A percentile compares a stretch with the other conserved stretches of the same genome.
phyloP scores from a whole-genome alignment of 2,329 filamentous ascomycete genomes.

The Rhynchosporium graminicola region DNA sequence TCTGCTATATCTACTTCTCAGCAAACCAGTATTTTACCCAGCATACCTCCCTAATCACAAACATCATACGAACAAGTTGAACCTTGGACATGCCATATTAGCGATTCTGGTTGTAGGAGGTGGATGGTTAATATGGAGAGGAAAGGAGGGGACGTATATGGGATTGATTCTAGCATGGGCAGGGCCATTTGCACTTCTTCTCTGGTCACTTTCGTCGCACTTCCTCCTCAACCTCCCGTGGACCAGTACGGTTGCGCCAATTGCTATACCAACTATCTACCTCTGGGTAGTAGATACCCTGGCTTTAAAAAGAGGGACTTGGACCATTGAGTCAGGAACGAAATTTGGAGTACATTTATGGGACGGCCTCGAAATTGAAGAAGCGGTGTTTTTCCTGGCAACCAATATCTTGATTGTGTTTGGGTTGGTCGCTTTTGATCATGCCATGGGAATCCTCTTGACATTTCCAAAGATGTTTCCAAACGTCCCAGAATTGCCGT shows the following conservation, averaged over 20 bases:
- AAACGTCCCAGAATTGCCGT: conserved; percentile 49
- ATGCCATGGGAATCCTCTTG: conserved; percentile 65
- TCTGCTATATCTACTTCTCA: conserved; percentile 66
- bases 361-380: conserved; percentile 69
- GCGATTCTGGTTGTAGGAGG: conserved; percentile 48
- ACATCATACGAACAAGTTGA: conserved; percentile 38
- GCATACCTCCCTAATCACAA: conserved; percentile 46
- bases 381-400: conserved; percentile 71
- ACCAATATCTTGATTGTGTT: conserved; percentile 72
- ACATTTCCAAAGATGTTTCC: conserved; percentile 62
- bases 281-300: conserved; percentile 73
- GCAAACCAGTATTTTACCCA: conserved; percentile 61
- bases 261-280: conserved; percentile 65
- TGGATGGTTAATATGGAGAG: conserved; percentile 47
- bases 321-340: conserved; percentile 68
- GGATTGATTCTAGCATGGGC: conserved; percentile 72
- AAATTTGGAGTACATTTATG: conserved; percentile 66
- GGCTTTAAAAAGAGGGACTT: conserved; percentile 67
- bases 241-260: conserved; percentile 58
- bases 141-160: conserved; percentile 61
- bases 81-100: conserved; percentile 53
- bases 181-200: conserved; percentile 62
- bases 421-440: conserved; percentile 68
- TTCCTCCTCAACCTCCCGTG: conserved; percentile 62
- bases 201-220: conserved; percentile 64